Base-by-base conservation (phyloP, 352 stramenopile species). In the Thalassiosira hispida region DNA sequence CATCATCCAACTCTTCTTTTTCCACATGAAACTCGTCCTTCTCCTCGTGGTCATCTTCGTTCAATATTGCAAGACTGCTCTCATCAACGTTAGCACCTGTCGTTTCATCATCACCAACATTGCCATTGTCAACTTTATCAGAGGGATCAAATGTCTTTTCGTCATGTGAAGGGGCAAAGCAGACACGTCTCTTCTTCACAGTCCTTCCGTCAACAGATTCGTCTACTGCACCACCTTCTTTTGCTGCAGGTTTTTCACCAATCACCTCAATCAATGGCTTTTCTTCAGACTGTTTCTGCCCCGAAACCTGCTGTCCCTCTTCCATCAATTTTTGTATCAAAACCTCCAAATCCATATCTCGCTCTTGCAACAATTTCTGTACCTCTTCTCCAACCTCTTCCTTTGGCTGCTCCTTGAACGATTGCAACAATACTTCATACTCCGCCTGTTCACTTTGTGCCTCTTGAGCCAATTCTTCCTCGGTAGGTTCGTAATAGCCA, bases 1-100 rank as follows among this genome's bases (percentile, higher is more conserved):
- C 96, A 52, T 98, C 90, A 66, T 98, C 95, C 9, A 85, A 11
- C 49, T 77, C 75, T 29, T 84, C 77, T 29, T 31, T 73, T 9
- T 82, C 66, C 5, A 83, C 64, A 27, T 86, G 56, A 25, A 86
- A 87, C 42, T 93, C 85, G 38, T 83, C 67, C 12, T 89, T 73
- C 20, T 86, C 90, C 31, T 93, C 91, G 4, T 90, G 69, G 52
- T 94, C 86, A 9, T 88, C 85, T 52, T 90, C 83, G 7, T 92
- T 83, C 14, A 85, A 59, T 31, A 51, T 55, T 35, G 65, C 70
- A 35, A 35, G 27, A 27, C 1, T 29, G 12, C 8, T 44, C 12
- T 22, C 16, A 22, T 5, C 59, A 38, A 20, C 20, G 12, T 18
- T 33, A 5, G 25, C 11, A n/a, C 14, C 23, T 47, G 2, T 11